Evolutionary conservation across 306 rosid genomes (phyloP), one percentile per base, ranked within the genome.

Genomic region (Ormosia semicastrata): DNA sequence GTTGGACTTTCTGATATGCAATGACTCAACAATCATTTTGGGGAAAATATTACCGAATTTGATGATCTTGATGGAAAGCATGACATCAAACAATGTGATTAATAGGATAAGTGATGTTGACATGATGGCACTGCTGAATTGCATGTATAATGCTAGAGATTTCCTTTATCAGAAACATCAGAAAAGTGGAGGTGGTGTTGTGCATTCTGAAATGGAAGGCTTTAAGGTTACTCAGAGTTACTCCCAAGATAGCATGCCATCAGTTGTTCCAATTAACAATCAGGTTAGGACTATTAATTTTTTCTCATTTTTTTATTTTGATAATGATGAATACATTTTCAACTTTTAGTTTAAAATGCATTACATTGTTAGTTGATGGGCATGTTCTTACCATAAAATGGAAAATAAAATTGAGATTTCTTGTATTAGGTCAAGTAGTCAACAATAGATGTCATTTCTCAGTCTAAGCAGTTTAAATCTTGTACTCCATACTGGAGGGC

Each of bases 11-110:
- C 86, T 96, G 82, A 83, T 90, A 77, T 68, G 82, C 83, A 83
- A 87, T 36, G 89, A 89, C 56, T 92, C 96, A n/a, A 77, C 91
- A 37, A 63, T 72, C 78, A 86, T 96, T 86, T 86, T 96, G 89
- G 94, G 83, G 60, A 96, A 84, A 86, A 83, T 96, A 74, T 80
- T 92, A 57, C 83, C 87, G 75, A 91, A 88, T 75, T 73, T 93
- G 87, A 77, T 57, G 76, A 84, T 64, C 73, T 46, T 87, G 75
- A 84, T 89, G 37, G 88, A 75, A 36, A 84, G 73, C 74, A 74
- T 78, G 82, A 81, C 91, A 77, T 57, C 76, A 32, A 80, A 79
- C 17, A 52, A 17, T 53, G 85, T 57, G 6, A 62, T 18, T 49
- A 86, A 80, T 75, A 66, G 89, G 67, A 60, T 17, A 41, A 66